Evolutionary conservation across 2,329 filamentous ascomycete species (phyloP), one percentile per base, ranked within the genome.

Genomic region (Cordyceps farinosa): DNA sequence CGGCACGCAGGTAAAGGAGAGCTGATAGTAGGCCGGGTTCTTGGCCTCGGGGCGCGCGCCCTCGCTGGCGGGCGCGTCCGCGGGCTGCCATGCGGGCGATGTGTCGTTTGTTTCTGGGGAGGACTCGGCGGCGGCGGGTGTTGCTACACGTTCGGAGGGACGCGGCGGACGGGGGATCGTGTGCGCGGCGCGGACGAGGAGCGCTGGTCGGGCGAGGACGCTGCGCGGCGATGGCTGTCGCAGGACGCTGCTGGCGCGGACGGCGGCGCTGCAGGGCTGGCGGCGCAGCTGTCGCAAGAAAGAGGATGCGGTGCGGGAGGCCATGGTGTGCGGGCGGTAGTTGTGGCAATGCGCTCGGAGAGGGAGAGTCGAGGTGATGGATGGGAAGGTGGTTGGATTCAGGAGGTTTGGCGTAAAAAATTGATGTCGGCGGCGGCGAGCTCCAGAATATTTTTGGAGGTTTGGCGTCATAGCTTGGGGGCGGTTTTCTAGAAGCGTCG

Each of bases 1-100:
- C 38, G 91, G 91, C 64, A 90, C 88, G 83, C 95, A 99, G 68
- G 95, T 99, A 75, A 99, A 97, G 56, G 88, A 90, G 67, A 99
- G 83, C 69, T 92, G 84, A 78, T 98, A 99, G 63, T 90, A 86
- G 1, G 91, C 91, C 68, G 86, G 73, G 67, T 73, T 71, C 32
- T 74, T 75, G 42, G 66, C 60, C 30, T 74, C 69, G 15, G 71
- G 73, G 5, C 73, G 68, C 56, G 68, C 61, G 45, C 73, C 68
- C 66, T 75, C 70, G 67, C 70, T 72, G 51, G 68, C 56, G 5
- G 69, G 70, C 17, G 47, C 55, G 45, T 72, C 69, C 8, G 54
- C 53, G 22, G 62, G 50, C 17, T 63, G 61, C 64, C 44, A 50
- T 52, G 34, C 59, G 10, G 34, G 60, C 15, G 34, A 51, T 17